These are phyloP conservation scores for Dryas integrifolia DNA, from an alignment of 331 rosid species.

Conservation along the genomic window DNA sequence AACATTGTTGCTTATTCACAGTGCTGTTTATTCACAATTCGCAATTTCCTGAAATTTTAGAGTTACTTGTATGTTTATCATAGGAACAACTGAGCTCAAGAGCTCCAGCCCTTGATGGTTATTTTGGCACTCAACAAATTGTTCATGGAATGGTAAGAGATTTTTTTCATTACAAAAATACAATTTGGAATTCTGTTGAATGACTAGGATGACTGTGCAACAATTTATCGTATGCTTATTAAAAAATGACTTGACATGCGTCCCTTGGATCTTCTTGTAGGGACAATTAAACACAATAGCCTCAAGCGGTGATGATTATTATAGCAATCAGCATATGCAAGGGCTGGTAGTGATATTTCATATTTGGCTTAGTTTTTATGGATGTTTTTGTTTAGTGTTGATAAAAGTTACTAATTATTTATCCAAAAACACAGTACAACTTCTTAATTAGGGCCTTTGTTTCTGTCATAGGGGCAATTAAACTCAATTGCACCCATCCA, in stretches of 20 bases:
- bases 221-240: conserved; percentile 2
- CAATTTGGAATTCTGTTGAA: not conserved
- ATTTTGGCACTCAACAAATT: conserved; percentile 40
- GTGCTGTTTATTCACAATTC: not conserved
- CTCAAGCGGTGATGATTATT: conserved; percentile 31
- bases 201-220: not conserved
- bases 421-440: not conserved
- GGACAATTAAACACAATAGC: conserved; percentile 37
- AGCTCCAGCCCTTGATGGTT: conserved; percentile 43
- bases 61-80: conserved; percentile 7
- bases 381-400: conserved; percentile 3
- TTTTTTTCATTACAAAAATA: conserved; percentile 8
- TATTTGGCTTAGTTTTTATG: not conserved
- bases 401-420: conserved; percentile 6
- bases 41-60: conserved; percentile 7
- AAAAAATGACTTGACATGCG: conserved; percentile 6
- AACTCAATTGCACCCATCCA: conserved; percentile 43
- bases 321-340: conserved; percentile 35
- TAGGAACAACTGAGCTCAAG: conserved; percentile 49
- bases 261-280: conserved; percentile 29
- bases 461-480: conserved; percentile 40
- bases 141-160: conserved; percentile 42
- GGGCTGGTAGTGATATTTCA: conserved; percentile 37
- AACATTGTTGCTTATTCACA: not conserved
- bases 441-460: conserved; percentile 10